phyloP scores from a whole-genome alignment of 1,139 yeast species.

The Lipomyces yarrowii region DNA sequence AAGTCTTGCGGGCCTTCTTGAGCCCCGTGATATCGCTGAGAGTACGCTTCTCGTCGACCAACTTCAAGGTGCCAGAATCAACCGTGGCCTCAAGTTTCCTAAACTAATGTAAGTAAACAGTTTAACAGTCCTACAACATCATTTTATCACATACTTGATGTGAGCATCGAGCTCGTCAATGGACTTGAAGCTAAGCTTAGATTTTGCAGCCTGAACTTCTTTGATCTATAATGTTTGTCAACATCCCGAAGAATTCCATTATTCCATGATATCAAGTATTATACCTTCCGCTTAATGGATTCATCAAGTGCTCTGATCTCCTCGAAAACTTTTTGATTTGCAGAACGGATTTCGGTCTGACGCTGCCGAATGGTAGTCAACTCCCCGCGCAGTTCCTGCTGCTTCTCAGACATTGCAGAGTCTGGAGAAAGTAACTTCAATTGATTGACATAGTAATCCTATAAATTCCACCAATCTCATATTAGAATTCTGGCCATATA shows the following conservation, averaged over 20 bases:
- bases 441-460: slow-evolving; percentile 24
- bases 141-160: slow-evolving; percentile 49
- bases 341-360: slow-evolving; percentile 71
- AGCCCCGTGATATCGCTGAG: slow-evolving; percentile 85
- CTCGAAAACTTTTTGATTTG: slow-evolving; percentile 68
- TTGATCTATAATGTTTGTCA: slow-evolving; percentile 44
- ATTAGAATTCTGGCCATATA: not conserved
- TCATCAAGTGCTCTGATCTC: slow-evolving; percentile 74
- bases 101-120: not conserved
- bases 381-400: slow-evolving; percentile 66
- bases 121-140: not conserved
- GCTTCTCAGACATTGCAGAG: slow-evolving; percentile 48
- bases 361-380: slow-evolving; percentile 64
- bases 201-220: slow-evolving; percentile 71
- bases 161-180: slow-evolving; percentile 79
- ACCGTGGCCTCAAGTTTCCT: slow-evolving; percentile 65
- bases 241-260: not conserved
- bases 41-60: slow-evolving; percentile 87
- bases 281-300: slow-evolving; percentile 64
- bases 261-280: not conserved
- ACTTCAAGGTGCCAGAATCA: slow-evolving; percentile 77
- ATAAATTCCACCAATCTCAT: not conserved
- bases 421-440: slow-evolving; percentile 20
- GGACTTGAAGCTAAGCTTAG: slow-evolving; percentile 69
- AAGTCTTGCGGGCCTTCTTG: slow-evolving; percentile 81